Evolutionary conservation across 805 yeast species (phyloP), one percentile per base, ranked within the genome.

Genomic region (Yarrowia yakushimensis): DNA sequence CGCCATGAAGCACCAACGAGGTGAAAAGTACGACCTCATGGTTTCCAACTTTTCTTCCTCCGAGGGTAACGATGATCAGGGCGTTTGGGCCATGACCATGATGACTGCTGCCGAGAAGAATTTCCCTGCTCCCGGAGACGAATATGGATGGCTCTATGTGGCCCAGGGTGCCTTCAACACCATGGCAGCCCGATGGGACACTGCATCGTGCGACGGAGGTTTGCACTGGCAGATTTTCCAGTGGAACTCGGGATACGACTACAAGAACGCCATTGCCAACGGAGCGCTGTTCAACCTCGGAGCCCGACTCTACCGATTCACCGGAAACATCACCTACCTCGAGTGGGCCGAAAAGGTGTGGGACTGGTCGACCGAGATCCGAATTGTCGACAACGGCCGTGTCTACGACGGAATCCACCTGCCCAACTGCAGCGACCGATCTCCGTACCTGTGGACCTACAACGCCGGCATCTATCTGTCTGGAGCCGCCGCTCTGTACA

Each of bases 21-120:
- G 90, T 66, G 75, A 79, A 11, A 79, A 82, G 70, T 73, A 80
- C 71, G 86, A 88, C 73, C 90, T 86, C 73, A 80, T 89, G 68
- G 97, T 97, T 1, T 74, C 85, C 45, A 90, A 89, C 76, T 96
- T 90, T 72, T 81, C 90, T 11, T 80, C 86, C 9, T 85, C 94
- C 1, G 96, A 90, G 74, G 97, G 97, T 74, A 90, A 90, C 71
- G 97, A 90, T 78, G 97, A 90, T 78, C 97, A 90, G 75, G 96
- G 89, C 0, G 87, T 90, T 71, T 90, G 97, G 97, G 97, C 96
- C 0, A 78, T 90, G 48, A 87, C 94, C 1, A 94, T 79, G 2
- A 85, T 90, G 88, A 84, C 81, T 17, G 96, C 96, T 1, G 86
- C 90, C 1, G 97, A 90, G 71, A 81, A 88, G 70, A 87, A 87